A percentile compares a stretch with the other conserved stretches of the same genome.
Conservation (phyloP, 169 alveolate species). For the Plasmodium vivax region DNA sequence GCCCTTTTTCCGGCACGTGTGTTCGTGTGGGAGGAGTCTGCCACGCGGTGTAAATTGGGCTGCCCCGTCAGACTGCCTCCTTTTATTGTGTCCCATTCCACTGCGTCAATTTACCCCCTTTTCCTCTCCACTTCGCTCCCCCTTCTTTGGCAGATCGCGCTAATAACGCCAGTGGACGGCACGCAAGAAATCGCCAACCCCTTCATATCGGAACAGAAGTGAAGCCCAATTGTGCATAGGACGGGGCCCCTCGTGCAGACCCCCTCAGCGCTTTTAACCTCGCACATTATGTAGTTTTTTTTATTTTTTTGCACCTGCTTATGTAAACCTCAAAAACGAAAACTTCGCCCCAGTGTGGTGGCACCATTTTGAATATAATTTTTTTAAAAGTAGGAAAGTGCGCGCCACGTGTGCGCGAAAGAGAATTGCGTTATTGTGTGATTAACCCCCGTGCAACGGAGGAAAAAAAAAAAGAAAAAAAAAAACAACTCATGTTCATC, state of each 20-base stretch:
- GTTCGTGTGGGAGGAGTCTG: neutral
- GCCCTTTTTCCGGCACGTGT: neutral
- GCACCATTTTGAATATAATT: neutral
- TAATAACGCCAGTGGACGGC: conserved; percentile 90
- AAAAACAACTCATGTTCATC: neutral
- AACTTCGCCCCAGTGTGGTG: neutral
- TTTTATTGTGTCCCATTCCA: neutral
- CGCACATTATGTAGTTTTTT: neutral
- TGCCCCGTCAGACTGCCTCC: neutral
- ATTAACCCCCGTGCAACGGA: neutral
- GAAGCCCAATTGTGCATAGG: neutral
- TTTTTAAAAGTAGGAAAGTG: neutral
- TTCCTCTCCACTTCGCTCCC: neutral
- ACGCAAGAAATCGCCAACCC: conserved; percentile 89
- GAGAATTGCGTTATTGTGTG: neutral
- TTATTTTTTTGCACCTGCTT: neutral
- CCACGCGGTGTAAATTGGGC: neutral
- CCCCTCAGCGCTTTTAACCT: neutral
- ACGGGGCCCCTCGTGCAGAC: neutral
- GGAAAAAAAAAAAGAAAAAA: neutral
- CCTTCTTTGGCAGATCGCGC: conserved; percentile 79
- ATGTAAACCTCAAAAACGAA: neutral
- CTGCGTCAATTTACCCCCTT: neutral
- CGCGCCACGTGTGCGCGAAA: neutral
- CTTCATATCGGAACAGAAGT: conserved; percentile 76